phyloP scores from a whole-genome alignment of 2,329 filamentous ascomycete species.

The Trichoderma koningii region DNA sequence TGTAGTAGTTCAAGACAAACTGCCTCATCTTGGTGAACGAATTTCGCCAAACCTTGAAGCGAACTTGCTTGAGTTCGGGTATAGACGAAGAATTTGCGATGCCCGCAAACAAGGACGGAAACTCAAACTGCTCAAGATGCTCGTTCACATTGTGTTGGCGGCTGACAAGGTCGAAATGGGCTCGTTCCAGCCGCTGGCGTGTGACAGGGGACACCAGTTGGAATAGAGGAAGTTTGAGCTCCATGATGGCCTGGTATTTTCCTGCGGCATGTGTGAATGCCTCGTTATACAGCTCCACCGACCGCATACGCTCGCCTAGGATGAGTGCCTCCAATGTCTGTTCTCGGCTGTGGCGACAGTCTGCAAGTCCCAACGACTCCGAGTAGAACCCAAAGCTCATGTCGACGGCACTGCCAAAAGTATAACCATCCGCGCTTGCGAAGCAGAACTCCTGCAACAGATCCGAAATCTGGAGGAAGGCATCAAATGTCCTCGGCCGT shows the following conservation, averaged over 20 bases:
- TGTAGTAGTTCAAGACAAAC: constrained; percentile 70
- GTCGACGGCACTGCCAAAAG: constrained; percentile 61
- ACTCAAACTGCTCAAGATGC: constrained; percentile 85
- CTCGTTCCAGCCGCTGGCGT: constrained; percentile 76
- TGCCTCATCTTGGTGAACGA: constrained; percentile 74
- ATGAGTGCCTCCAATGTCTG: constrained; percentile 88
- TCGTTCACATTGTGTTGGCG: constrained; percentile 70
- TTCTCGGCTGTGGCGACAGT: constrained; percentile 79
- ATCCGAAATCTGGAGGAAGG: constrained; percentile 56
- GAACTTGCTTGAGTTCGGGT: constrained; percentile 72
- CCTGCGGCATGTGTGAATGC: constrained; percentile 90
- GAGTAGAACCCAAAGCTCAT: constrained; percentile 74
- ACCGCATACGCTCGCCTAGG: constrained; percentile 86
- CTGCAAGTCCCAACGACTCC: constrained; percentile 73
- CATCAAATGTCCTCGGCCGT: constrained; percentile 55
- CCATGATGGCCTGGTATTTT: constrained; percentile 74
- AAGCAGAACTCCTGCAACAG: constrained; percentile 62
- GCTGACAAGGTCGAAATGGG: constrained; percentile 75
- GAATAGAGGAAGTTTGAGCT: constrained; percentile 68
- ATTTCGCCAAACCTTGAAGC: constrained; percentile 81
- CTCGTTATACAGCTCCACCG: constrained; percentile 80
- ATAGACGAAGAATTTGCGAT: constrained; percentile 81
- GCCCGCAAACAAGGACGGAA: constrained; percentile 85
- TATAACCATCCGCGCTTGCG: constrained; percentile 56
- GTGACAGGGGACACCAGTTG: constrained; percentile 70